phyloP scores from a whole-genome alignment of 345 rosid species.

The Trapa bicornis region DNA sequence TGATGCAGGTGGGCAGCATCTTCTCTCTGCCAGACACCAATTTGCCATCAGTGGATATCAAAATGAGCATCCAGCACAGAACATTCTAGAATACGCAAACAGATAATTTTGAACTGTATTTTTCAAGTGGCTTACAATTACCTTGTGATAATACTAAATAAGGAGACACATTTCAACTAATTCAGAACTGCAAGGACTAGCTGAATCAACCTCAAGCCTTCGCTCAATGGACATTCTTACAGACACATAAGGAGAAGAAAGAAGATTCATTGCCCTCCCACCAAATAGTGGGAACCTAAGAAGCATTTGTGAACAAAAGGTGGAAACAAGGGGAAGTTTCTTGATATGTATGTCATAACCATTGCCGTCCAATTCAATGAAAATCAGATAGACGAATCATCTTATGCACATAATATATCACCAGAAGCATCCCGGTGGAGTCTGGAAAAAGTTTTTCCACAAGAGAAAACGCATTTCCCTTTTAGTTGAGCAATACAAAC shows the following conservation, averaged over 20 bases:
- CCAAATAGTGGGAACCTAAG: neutral
- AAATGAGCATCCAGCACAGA: neutral
- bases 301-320: neutral
- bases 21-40: conserved; percentile 58
- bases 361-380: neutral
- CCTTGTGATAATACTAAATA: neutral
- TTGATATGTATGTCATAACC: neutral
- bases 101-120: neutral
- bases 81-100: neutral
- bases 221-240: neutral
- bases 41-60: conserved; percentile 1
- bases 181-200: neutral
- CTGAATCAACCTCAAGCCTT: neutral
- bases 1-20: conserved; percentile 96
- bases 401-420: neutral
- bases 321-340: neutral
- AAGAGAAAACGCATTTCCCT: neutral
- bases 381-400: neutral
- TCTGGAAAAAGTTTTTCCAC: neutral
- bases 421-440: neutral
- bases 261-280: neutral
- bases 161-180: neutral
- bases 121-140: neutral
- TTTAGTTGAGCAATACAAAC: neutral
- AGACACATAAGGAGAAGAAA: neutral